These are phyloP conservation scores for Lactarius quietus DNA, from an alignment of 768 basidiomycete genomes.

Conservation along the genomic window DNA sequence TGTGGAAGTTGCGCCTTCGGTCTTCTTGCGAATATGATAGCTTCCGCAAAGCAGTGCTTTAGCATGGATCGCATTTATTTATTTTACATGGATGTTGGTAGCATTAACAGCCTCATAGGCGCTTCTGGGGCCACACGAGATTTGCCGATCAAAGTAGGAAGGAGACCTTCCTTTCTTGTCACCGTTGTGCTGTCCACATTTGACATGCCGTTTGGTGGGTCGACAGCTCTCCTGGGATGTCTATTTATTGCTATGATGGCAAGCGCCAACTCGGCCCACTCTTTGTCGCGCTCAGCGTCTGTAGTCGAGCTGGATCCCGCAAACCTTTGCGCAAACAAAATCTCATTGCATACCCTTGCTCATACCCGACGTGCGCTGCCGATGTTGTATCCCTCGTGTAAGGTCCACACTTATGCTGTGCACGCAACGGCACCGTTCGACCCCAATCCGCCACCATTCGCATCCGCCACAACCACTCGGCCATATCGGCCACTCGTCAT, in stretches of 20 bases:
- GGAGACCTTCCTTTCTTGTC: constrained; percentile 21
- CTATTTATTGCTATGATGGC: constrained; percentile 68
- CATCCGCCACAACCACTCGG: too few species aligned
- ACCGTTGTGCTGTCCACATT: neutral
- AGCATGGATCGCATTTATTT: neutral
- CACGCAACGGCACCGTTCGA: too few species aligned
- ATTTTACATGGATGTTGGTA: neutral
- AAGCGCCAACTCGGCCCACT: constrained; percentile 94
- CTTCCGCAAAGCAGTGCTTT: too few species aligned
- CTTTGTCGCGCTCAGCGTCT: constrained; percentile 78
- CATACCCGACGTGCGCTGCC: constrained; percentile 83
- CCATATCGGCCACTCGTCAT: too few species aligned
- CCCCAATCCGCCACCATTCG: too few species aligned
- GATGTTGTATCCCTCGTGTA: constrained; percentile 83
- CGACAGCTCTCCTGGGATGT: constrained; percentile 76
- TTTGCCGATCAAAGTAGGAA: constrained; percentile 15
- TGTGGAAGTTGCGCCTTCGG: too few species aligned
- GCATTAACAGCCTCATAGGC: neutral
- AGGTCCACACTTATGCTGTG: too few species aligned
- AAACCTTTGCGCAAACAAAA: constrained; percentile 45
- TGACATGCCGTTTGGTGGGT: constrained; percentile 81
- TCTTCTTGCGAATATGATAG: too few species aligned
- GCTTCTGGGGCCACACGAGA: too few species aligned
- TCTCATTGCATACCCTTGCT: constrained; percentile 73
- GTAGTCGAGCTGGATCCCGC: constrained; percentile 96